phyloP scores from a whole-genome alignment of 1,139 yeast species.

The Hyphopichia burtonii region DNA sequence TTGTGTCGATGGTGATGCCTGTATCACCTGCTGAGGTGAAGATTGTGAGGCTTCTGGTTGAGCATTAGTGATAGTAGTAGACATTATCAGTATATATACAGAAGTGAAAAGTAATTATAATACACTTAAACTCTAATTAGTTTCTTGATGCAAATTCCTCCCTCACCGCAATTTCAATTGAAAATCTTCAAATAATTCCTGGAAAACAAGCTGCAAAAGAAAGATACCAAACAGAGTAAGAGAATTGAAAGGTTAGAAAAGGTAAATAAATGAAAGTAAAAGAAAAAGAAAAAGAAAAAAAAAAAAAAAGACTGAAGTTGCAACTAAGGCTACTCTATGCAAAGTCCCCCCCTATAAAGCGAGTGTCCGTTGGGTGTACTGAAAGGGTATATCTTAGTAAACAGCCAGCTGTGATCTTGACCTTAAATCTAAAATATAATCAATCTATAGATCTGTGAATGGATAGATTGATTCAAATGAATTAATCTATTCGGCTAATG shows the following conservation, averaged over 20 bases:
- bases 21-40: too few species aligned
- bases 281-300: neutral
- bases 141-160: too few species aligned
- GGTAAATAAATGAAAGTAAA: neutral
- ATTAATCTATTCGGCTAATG: neutral
- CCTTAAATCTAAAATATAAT: too few species aligned
- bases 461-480: neutral
- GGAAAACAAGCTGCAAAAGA: too few species aligned
- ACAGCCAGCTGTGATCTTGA: too few species aligned
- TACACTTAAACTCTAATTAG: neutral
- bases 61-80: constrained; percentile 1
- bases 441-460: neutral
- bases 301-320: neutral
- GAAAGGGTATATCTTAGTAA: too few species aligned
- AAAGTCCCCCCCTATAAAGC: neutral
- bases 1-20: neutral
- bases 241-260: neutral
- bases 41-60: neutral
- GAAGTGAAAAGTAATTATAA: too few species aligned
- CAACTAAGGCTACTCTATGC: neutral
- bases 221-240: too few species aligned
- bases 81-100: constrained; percentile 1
- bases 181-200: too few species aligned
- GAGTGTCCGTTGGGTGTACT: too few species aligned
- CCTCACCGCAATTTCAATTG: too few species aligned